A percentile compares a stretch with the other conserved stretches of the same genome.
These are phyloP conservation scores for Cryptosporidium andersoni DNA, from an alignment of 169 alveolate genomes.

Conservation along the genomic window DNA sequence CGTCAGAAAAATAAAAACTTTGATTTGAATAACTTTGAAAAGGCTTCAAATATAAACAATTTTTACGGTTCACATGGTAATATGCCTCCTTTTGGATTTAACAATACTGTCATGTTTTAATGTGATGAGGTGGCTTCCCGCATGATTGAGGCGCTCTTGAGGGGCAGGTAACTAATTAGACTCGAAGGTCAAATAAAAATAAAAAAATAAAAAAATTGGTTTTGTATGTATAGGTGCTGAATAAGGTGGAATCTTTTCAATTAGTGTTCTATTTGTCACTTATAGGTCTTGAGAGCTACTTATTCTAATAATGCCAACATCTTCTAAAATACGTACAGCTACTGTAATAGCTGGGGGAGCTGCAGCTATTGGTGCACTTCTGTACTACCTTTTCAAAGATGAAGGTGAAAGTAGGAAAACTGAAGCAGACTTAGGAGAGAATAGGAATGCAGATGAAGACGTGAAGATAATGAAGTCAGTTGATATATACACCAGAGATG, in stretches of 20 bases:
- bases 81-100: conserved; percentile 45
- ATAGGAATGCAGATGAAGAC: neutral
- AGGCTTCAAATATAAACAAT: too few species aligned
- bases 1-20: too few species aligned
- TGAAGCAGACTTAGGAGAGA: neutral
- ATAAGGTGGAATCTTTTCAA: conserved; percentile 3
- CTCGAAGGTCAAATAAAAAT: conserved; percentile 15
- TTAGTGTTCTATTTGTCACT: conserved; percentile 4
- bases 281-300: conserved; percentile 6
- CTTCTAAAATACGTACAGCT: conserved; percentile 42
- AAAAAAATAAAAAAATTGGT: conserved; percentile 1
- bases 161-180: conserved; percentile 32
- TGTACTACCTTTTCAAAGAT: conserved; percentile 74
- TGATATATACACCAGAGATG: conserved; percentile 73
- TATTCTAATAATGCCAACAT: conserved; percentile 5
- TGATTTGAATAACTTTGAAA: too few species aligned
- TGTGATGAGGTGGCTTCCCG: too few species aligned
- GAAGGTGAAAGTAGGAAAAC: conserved; percentile 50
- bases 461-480: neutral
- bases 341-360: conserved; percentile 74
- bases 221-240: neutral
- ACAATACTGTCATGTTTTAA: conserved; percentile 29
- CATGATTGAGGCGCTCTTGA: conserved; percentile 2
- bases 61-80: neutral
- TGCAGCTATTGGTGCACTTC: conserved; percentile 77